These are phyloP conservation scores for Bipolaris bicolor DNA, from an alignment of 2,329 filamentous ascomycete species.

Conservation along the genomic window DNA sequence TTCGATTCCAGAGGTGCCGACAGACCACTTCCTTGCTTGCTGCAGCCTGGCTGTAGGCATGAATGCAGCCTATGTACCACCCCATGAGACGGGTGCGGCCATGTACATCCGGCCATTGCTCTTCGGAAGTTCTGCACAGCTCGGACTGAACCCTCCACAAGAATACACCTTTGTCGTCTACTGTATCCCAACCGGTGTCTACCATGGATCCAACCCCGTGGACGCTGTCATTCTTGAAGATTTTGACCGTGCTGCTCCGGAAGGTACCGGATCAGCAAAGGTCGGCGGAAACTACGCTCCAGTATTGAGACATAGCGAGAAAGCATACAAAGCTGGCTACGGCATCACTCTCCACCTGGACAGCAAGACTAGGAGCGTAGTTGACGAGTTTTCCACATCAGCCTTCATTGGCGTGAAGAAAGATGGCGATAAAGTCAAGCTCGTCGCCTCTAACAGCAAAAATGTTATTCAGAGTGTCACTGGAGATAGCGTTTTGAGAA, in stretches of 20 bases:
- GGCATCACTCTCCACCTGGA: slow-evolving; percentile 96
- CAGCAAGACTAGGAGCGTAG: slow-evolving; percentile 78
- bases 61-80: slow-evolving; percentile 91
- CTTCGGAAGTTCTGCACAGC: slow-evolving; percentile 85
- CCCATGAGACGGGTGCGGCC: slow-evolving; percentile 83
- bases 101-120: slow-evolving; percentile 92
- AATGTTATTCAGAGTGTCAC: slow-evolving; percentile 90
- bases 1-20: slow-evolving; percentile 80
- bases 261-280: slow-evolving; percentile 90
- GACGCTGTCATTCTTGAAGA: slow-evolving; percentile 86
- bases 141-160: slow-evolving; percentile 84
- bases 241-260: slow-evolving; percentile 91
- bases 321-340: slow-evolving; percentile 76
- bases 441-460: slow-evolving; percentile 86
- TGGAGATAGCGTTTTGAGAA: slow-evolving; percentile 75
- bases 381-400: slow-evolving; percentile 95
- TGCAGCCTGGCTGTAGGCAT: slow-evolving; percentile 81
- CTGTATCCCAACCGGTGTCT: slow-evolving; percentile 89
- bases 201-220: slow-evolving; percentile 89
- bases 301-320: slow-evolving; percentile 85
- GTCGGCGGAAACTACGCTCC: slow-evolving; percentile 96
- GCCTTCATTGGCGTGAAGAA: slow-evolving; percentile 84
- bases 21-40: slow-evolving; percentile 74
- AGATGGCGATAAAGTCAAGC: slow-evolving; percentile 66
- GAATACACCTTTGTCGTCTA: slow-evolving; percentile 93